These are phyloP conservation scores for Tetrahymena thermophila DNA, from an alignment of 73 alveolate species.

Conservation along the genomic window DNA sequence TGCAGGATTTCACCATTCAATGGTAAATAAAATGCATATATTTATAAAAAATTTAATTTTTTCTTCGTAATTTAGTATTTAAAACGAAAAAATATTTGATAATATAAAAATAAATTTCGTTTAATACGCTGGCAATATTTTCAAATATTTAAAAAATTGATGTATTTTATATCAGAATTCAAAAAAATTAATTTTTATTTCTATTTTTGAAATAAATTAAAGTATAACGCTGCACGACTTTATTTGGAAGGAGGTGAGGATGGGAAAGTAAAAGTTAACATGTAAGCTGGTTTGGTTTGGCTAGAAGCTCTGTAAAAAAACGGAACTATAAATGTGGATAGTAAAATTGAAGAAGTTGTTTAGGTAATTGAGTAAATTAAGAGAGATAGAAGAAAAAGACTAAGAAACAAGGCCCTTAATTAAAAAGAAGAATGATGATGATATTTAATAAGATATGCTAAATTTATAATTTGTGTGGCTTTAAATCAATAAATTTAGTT, in stretches of 20 bases:
- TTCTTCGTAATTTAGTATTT: too few relatives aligned
- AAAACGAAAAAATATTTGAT: background rate
- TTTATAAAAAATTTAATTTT: background rate
- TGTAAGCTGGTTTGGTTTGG: slow-evolving; percentile 33
- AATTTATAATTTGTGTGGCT: background rate
- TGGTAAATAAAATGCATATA: background rate
- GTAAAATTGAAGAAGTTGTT: slow-evolving; percentile 8
- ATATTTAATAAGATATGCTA: background rate
- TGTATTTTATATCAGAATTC: background rate
- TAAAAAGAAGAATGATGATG: background rate
- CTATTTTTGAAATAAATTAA: background rate
- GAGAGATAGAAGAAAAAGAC: background rate
- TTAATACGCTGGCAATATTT: background rate
- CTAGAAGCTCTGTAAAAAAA: slow-evolving; percentile 1
- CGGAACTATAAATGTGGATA: slow-evolving; percentile 13
- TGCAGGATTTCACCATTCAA: slow-evolving; percentile 25
- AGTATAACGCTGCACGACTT: slow-evolving; percentile 40
- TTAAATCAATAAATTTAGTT: too few relatives aligned
- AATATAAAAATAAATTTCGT: background rate
- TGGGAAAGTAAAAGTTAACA: background rate
- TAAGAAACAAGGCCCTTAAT: background rate
- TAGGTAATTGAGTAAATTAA: slow-evolving; percentile 1
- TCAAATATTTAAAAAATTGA: background rate
- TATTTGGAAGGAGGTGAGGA: slow-evolving; percentile 37
- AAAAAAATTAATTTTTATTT: background rate